Conservation (phyloP, 106 monocot species). For the Xerophyta viscosa region DNA sequence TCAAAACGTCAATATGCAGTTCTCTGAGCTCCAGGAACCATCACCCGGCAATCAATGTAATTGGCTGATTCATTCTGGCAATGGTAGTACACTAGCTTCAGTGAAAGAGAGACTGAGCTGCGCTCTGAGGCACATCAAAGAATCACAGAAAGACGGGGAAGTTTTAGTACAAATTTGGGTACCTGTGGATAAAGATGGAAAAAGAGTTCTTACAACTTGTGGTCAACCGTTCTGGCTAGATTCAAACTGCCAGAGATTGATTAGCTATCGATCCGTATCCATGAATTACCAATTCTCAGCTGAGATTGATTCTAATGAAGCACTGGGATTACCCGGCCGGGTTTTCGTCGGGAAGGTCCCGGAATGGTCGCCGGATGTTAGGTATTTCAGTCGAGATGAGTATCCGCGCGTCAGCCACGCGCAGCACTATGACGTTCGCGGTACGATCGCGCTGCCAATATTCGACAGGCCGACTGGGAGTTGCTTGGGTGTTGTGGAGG, state of each 20-base stretch:
- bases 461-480: conserved; percentile 36
- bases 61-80: too few relatives aligned
- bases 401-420: conserved; percentile 61
- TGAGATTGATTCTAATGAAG: conserved; percentile 37
- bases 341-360: conserved; percentile 71
- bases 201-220: conserved; percentile 46
- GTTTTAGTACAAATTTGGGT: conserved; percentile 78
- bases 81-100: neutral
- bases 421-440: conserved; percentile 37
- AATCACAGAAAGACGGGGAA: conserved; percentile 27
- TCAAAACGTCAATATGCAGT: too few relatives aligned
- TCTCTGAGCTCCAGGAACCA: too few relatives aligned
- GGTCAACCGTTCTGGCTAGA: conserved; percentile 70
- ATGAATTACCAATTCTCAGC: conserved; percentile 55
- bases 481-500: conserved; percentile 82
- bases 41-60: too few relatives aligned
- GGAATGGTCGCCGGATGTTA: conserved; percentile 90
- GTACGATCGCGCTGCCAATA: conserved; percentile 69
- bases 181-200: conserved; percentile 29
- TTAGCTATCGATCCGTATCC: conserved; percentile 50
- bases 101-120: conserved; percentile 19
- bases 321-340: conserved; percentile 64
- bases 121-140: conserved; percentile 25
- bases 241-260: conserved; percentile 31
- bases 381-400: conserved; percentile 60